Percentiles rank a stretch among this genome's conserved stretches.
phyloP scores from a whole-genome alignment of 1,139 yeast genomes.

The Kluyveromyces marxianus region DNA sequence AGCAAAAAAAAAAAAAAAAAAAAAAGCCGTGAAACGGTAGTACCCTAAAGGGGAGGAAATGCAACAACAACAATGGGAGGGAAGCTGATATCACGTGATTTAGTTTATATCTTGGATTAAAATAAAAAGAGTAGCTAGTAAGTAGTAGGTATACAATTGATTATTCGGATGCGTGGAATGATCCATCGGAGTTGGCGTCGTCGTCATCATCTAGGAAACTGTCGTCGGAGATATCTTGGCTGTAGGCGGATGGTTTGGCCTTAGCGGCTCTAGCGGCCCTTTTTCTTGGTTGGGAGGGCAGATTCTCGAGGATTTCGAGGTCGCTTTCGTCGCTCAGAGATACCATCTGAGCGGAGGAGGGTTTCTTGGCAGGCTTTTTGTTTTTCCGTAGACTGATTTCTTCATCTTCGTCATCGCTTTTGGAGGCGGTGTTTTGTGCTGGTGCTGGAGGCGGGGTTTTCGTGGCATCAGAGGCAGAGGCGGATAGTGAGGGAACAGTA shows the following conservation, averaged over 20 bases:
- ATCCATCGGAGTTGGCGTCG: conserved; percentile 20
- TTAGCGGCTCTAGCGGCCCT: conserved; percentile 24
- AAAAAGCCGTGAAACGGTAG: no score
- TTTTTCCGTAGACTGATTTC: conserved; percentile 1
- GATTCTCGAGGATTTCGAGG: conserved; percentile 15
- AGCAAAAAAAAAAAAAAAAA: no score
- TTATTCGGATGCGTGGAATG: conserved; percentile 21
- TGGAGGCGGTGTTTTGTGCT: not conserved
- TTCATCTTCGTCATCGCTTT: conserved; percentile 5
- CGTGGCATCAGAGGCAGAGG: conserved; percentile 3
- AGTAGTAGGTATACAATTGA: not conserved
- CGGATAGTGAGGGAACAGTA: conserved; percentile 14
- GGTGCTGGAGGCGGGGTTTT: not conserved
- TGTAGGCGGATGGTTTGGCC: conserved; percentile 19
- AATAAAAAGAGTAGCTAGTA: not conserved
- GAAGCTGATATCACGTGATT: no score
- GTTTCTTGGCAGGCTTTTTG: not conserved
- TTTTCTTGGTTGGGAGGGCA: conserved; percentile 16
- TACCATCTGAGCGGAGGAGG: not conserved
- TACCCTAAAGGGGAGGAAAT: no score
- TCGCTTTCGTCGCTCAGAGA: conserved; percentile 21
- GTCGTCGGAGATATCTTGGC: conserved; percentile 24
- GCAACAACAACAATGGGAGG: no score
- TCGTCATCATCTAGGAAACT: conserved; percentile 26
- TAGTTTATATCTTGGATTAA: no score